Percentiles rank a stretch among this genome's conserved stretches.
Evolutionary conservation across 2,329 filamentous ascomycete genomes (phyloP).

Genomic region (Orbilia oligospora): DNA sequence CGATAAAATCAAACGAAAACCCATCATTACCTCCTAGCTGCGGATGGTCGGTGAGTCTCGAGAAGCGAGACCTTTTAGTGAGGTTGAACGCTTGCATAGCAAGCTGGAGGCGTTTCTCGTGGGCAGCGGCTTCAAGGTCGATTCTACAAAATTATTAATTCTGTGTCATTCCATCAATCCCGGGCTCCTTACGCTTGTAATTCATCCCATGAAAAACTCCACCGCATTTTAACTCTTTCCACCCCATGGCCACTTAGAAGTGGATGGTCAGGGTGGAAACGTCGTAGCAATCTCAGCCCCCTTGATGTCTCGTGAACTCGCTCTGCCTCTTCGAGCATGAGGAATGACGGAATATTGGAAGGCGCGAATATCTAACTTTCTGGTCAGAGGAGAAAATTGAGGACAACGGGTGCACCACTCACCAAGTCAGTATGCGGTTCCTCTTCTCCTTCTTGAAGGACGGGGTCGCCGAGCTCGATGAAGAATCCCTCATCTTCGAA

Average conservation of each 20-base stretch:
- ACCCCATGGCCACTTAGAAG: slow-evolving; percentile 66
- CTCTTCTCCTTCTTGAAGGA: slow-evolving; percentile 43
- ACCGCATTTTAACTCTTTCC: slow-evolving; percentile 61
- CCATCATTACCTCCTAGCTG: neutral
- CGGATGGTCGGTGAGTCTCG: neutral
- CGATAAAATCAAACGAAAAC: slow-evolving; percentile 61
- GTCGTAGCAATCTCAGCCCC: slow-evolving; percentile 80
- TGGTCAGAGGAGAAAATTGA: slow-evolving; percentile 1
- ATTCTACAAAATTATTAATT: slow-evolving; percentile 37
- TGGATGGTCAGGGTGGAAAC: slow-evolving; percentile 79
- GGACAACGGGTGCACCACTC: neutral
- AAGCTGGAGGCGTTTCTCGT: slow-evolving; percentile 53
- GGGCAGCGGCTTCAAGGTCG: slow-evolving; percentile 40
- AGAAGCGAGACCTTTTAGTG: slow-evolving; percentile 23
- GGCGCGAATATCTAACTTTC: slow-evolving; percentile 72
- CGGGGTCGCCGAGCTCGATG: slow-evolving; percentile 43
- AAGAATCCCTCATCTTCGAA: slow-evolving; percentile 57
- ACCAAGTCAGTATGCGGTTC: slow-evolving; percentile 49
- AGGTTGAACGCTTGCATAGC: slow-evolving; percentile 55
- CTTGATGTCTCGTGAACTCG: slow-evolving; percentile 84
- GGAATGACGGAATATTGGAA: slow-evolving; percentile 78
- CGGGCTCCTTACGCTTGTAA: slow-evolving; percentile 63
- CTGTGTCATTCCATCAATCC: slow-evolving; percentile 66
- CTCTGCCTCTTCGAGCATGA: slow-evolving; percentile 78
- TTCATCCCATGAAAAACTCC: slow-evolving; percentile 65